Percentiles rank a stretch among this genome's conserved stretches.
These are phyloP conservation scores for Aspergillus carbonarius DNA, from an alignment of 2,329 filamentous ascomycete genomes.

Conservation along the genomic window DNA sequence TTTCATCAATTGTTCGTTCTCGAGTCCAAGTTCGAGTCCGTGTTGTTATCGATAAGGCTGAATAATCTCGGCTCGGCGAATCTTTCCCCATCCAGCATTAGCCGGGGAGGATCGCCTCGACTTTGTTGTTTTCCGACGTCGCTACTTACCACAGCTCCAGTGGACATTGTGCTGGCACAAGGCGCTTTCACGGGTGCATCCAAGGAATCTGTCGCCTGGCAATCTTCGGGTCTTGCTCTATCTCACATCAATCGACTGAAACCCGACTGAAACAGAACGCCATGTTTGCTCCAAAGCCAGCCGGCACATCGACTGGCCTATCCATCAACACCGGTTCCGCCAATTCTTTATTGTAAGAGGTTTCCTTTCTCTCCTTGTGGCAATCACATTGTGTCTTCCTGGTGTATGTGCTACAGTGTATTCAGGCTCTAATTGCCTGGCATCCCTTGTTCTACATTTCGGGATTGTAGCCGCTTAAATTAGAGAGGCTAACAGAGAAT, in stretches of 20 bases:
- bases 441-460: background rate
- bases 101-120: background rate
- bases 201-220: background rate
- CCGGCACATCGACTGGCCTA: constrained; percentile 38
- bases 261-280: background rate
- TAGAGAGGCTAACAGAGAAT: constrained; percentile 5
- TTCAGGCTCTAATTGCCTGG: background rate
- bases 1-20: background rate
- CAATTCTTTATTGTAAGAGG: constrained; percentile 50
- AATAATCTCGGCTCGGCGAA: constrained; percentile 17
- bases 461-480: background rate
- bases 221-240: background rate
- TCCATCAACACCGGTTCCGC: constrained; percentile 55
- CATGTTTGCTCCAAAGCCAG: constrained; percentile 41
- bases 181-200: background rate
- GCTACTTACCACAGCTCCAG: background rate
- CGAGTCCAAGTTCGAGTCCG: background rate
- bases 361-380: background rate
- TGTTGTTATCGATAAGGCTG: background rate
- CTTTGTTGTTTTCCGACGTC: constrained; percentile 3
- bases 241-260: background rate
- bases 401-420: background rate
- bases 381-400: background rate
- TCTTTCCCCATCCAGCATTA: constrained; percentile 17
- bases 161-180: constrained; percentile 2